A percentile compares a stretch with the other conserved stretches of the same genome.
These are phyloP conservation scores for Hericium coralloides DNA, from an alignment of 768 basidiomycete genomes.

Conservation along the genomic window DNA sequence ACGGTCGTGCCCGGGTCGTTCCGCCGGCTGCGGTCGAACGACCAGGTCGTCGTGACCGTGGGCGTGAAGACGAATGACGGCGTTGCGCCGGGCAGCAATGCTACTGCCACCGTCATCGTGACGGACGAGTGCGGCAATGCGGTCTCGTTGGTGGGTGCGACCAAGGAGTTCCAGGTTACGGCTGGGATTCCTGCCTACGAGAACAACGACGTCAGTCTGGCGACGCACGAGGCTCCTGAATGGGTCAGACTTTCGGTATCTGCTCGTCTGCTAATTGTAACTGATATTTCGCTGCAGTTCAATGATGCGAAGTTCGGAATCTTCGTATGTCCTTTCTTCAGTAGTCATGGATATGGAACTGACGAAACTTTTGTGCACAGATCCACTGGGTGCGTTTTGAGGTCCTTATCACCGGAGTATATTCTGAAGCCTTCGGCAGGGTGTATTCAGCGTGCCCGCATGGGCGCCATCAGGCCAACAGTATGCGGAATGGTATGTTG, in stretches of 20 bases:
- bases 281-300: background rate
- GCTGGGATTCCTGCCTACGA: constrained; percentile 34
- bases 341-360: background rate
- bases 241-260: background rate
- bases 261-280: too few relatives aligned
- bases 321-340: background rate
- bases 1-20: constrained; percentile 36
- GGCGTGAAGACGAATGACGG: constrained; percentile 24
- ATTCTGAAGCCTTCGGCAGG: constrained; percentile 12
- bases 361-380: background rate
- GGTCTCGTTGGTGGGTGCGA: constrained; percentile 22
- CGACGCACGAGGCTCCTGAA: constrained; percentile 30
- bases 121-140: constrained; percentile 25
- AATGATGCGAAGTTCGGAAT: background rate
- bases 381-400: background rate
- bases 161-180: constrained; percentile 27
- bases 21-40: constrained; percentile 38
- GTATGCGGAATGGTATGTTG: constrained; percentile 42
- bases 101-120: constrained; percentile 13
- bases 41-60: constrained; percentile 43
- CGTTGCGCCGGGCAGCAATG: constrained; percentile 8
- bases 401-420: background rate
- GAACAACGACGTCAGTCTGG: constrained; percentile 26
- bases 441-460: constrained; percentile 37
- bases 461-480: constrained; percentile 21